Base-by-base conservation (phyloP, 352 stramenopile genomes). In the Thalassiosira ordinaria region DNA sequence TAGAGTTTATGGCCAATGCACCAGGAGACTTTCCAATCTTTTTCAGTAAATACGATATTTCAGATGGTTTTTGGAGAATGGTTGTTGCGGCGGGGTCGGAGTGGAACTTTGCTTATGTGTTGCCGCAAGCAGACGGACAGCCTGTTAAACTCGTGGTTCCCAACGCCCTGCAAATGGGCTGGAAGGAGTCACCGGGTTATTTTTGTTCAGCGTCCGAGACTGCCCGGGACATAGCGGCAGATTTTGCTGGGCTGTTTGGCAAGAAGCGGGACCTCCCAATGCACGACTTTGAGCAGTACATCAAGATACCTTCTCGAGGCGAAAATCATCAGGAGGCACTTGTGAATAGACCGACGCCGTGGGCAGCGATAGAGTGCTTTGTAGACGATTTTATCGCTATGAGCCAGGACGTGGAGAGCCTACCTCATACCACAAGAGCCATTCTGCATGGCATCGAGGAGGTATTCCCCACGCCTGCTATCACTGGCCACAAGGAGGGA, bases 31-130 rank as follows among this genome's bases (percentile, higher is more conserved):
- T 2, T 7, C 35, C 35, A 9, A 52, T 77, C 2, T 77, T 59
- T 27, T 59, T 65, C 14, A 24, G 8, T 33, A 57, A 78, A 31
- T 59, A 61, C n/a, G 74, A 74, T 31, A 64, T 82, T 14, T 63
- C 27, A 11, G 74, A 82, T 35, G 74, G 74, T 1, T 77, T 72
- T 16, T 81, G 73, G 73, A 0, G 56, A 18, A 66, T 82, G 47
- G 64, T 57, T 0, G 59, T 66, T 2, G 35, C 6, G 0, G 16
- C 2, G 14, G 74, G 74, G 1, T 1, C 20, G 13, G 74, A 82
- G 29, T 82, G 74, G 74, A 82, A 82, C 37, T 81, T 81, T 57
- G 53, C 53, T 0, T 82, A 82, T 37, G 74, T 82, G 0, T 33
- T 82, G 2, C 74, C 74, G 0, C 59, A 71, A 14, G 1, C 22